phyloP scores from a whole-genome alignment of 441 rosid genomes.

The Erysimum pusillum region DNA sequence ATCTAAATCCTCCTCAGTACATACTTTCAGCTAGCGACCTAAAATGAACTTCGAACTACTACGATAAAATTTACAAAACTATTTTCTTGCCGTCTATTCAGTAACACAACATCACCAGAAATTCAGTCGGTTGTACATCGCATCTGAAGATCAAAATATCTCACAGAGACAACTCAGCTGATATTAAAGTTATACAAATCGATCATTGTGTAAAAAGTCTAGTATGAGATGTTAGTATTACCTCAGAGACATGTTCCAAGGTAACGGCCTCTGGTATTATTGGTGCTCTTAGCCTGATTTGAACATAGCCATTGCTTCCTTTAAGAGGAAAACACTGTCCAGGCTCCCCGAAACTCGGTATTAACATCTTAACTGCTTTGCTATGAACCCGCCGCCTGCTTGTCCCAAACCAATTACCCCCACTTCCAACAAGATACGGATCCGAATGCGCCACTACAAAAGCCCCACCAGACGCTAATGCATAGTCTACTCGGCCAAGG shows the following conservation, averaged over 20 bases:
- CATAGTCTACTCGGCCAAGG: conserved; percentile 84
- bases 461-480: conserved; percentile 76
- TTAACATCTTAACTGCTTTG: conserved; percentile 77
- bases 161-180: neutral
- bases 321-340: conserved; percentile 92
- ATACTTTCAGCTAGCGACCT: neutral
- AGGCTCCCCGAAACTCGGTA: conserved; percentile 95
- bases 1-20: neutral
- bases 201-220: neutral
- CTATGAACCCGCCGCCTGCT: conserved; percentile 51
- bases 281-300: conserved; percentile 72
- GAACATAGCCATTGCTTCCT: conserved; percentile 82
- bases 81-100: conserved; percentile 1
- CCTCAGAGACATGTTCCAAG: conserved; percentile 92
- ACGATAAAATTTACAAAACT: neutral
- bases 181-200: neutral
- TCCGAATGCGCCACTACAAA: conserved; percentile 75
- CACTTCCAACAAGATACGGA: conserved; percentile 56
- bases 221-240: conserved; percentile 39
- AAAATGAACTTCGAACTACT: neutral
- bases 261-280: conserved; percentile 87
- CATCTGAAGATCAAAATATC: conserved; percentile 2
- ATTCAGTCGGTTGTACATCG: neutral
- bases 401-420: conserved; percentile 55
- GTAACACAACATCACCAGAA: neutral